A percentile compares a stretch with the other conserved stretches of the same genome.
phyloP scores from a whole-genome alignment of 2,329 filamentous ascomycete species.

The Sarocladiaceae sp. region DNA sequence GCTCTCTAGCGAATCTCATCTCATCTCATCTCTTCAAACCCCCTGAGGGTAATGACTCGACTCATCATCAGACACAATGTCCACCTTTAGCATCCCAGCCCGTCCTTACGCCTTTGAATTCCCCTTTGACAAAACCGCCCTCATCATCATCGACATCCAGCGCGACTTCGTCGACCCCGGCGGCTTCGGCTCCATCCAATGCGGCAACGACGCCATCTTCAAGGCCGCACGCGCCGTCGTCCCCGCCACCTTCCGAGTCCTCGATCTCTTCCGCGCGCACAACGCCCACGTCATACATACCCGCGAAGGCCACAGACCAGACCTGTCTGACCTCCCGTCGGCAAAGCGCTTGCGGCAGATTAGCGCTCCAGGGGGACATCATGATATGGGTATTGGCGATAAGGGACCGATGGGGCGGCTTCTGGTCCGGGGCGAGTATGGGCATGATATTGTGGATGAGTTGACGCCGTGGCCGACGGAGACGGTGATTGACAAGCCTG shows the following conservation, averaged over 20 bases:
- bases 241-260: conserved; percentile 31
- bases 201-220: conserved; percentile 30
- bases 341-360: conserved; percentile 43
- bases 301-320: conserved; percentile 44
- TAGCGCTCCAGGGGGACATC: conserved; percentile 33
- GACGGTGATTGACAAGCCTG: conserved; percentile 50
- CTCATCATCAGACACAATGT: background rate
- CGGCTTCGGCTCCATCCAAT: conserved; percentile 44
- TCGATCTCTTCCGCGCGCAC: conserved; percentile 32
- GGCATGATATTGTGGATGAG: conserved; percentile 49
- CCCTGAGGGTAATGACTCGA: too few relatives aligned
- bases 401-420: conserved; percentile 45
- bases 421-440: conserved; percentile 45
- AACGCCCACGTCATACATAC: conserved; percentile 41
- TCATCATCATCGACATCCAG: conserved; percentile 51
- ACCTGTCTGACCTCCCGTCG: conserved; percentile 45
- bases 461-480: conserved; percentile 44
- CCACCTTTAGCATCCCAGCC: conserved; percentile 7
- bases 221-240: conserved; percentile 34
- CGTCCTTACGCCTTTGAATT: conserved; percentile 27
- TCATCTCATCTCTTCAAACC: background rate
- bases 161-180: conserved; percentile 40
- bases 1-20: too few relatives aligned
- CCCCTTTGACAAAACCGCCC: conserved; percentile 35
- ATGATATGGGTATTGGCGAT: conserved; percentile 41